phyloP scores from a whole-genome alignment of 345 rosid species.

The Eucalyptus rudis region DNA sequence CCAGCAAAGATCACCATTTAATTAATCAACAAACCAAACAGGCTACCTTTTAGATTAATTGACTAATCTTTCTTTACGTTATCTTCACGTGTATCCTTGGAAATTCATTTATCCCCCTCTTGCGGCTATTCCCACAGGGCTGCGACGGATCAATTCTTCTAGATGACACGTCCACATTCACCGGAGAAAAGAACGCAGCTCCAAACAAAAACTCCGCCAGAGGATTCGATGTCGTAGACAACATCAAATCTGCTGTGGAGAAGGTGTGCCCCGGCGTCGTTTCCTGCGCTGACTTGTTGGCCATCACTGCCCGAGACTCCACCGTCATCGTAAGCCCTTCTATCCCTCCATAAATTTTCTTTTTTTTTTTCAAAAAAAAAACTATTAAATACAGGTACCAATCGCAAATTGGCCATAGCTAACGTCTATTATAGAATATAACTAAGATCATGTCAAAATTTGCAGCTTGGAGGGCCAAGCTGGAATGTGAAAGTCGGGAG shows the following conservation, averaged over 20 bases:
- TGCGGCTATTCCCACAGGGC: constrained; percentile 22
- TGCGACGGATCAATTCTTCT: constrained; percentile 82
- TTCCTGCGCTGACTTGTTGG: constrained; percentile 77
- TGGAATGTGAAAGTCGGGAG: constrained; percentile 80
- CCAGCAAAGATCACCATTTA: background rate
- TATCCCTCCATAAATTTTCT: background rate
- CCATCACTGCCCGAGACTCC: constrained; percentile 69
- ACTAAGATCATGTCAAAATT: background rate
- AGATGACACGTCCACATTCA: constrained; percentile 67
- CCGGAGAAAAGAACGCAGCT: constrained; percentile 63
- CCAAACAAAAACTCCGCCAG: constrained; percentile 65
- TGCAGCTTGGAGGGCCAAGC: constrained; percentile 54
- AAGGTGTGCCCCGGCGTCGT: constrained; percentile 69
- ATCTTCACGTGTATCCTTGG: background rate
- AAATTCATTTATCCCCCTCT: background rate
- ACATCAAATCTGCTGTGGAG: constrained; percentile 65
- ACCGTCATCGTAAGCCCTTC: constrained; percentile 23
- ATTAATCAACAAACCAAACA: background rate
- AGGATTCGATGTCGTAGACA: constrained; percentile 66
- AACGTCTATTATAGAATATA: background rate
- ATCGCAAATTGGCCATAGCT: background rate
- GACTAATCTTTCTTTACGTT: background rate
- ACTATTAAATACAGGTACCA: background rate
- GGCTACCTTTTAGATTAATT: background rate
- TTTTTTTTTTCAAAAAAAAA: too few species aligned